Conservation (phyloP, 106 monocot genomes). For the Acorus calamus region DNA sequence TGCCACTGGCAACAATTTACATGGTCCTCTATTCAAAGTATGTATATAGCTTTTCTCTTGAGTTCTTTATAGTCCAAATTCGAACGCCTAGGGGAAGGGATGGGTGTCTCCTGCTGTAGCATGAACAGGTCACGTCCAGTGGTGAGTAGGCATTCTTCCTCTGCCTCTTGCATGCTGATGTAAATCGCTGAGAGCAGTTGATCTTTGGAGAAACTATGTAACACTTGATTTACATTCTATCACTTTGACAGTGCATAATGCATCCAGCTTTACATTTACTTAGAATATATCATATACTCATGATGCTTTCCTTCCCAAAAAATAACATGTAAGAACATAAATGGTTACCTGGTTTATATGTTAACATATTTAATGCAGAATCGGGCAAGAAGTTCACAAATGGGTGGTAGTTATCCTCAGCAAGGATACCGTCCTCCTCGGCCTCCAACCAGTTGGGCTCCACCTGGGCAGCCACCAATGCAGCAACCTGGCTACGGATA, state of each 20-base stretch:
- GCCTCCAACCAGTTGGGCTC: conserved; percentile 53
- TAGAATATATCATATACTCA: neutral
- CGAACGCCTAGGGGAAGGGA: too few relatives aligned
- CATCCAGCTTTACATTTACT: neutral
- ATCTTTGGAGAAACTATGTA: too few relatives aligned
- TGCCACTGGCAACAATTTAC: too few relatives aligned
- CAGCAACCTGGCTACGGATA: conserved; percentile 72
- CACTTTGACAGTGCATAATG: neutral
- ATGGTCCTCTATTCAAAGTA: too few relatives aligned
- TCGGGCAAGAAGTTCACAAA: conserved; percentile 41
- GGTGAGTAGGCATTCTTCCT: too few relatives aligned
- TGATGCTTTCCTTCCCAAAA: neutral
- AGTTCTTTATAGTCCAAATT: too few relatives aligned
- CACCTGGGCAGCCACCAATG: conserved; percentile 33
- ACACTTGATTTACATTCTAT: too few relatives aligned
- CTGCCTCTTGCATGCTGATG: too few relatives aligned
- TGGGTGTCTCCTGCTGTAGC: too few relatives aligned
- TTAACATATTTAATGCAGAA: conserved; percentile 30
- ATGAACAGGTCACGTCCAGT: too few relatives aligned
- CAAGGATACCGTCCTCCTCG: conserved; percentile 51
- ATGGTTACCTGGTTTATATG: conserved; percentile 1
- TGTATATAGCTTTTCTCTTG: too few relatives aligned
- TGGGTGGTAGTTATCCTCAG: conserved; percentile 33
- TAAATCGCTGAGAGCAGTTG: too few relatives aligned
- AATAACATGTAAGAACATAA: neutral